A percentile compares a stretch with the other conserved stretches of the same genome.
Conservation (phyloP, 1,284 basidiomycete species). For the Ustilago sp. region DNA sequence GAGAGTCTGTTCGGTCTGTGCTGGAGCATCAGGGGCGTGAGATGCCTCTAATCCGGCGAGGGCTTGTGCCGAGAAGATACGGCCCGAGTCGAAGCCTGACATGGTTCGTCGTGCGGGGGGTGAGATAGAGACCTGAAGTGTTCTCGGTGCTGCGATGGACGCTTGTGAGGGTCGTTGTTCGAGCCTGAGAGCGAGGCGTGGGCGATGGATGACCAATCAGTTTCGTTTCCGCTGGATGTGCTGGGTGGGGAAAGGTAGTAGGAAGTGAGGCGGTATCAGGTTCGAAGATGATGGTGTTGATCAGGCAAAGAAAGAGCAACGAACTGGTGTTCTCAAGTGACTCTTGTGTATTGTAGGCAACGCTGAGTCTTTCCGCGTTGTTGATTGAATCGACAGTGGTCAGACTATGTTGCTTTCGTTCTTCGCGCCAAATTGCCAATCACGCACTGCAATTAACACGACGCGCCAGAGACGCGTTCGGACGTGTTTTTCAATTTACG, state of each 20-base stretch:
- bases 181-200: no score
- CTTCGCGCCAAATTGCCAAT: not conserved
- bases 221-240: not conserved
- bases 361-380: no score
- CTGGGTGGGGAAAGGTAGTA: not conserved
- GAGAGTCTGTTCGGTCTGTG: slow-evolving; percentile 64
- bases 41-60: slow-evolving; percentile 59
- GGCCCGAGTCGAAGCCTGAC: slow-evolving; percentile 69
- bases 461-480: slow-evolving; percentile 30
- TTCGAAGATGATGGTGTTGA: not conserved
- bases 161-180: not conserved
- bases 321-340: no score
- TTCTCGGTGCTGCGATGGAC: not conserved
- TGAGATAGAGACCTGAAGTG: not conserved
- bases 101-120: slow-evolving; percentile 35
- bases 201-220: not conserved
- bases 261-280: not conserved
- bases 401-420: not conserved
- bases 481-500: slow-evolving; percentile 31
- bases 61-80: slow-evolving; percentile 65
- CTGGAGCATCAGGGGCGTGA: slow-evolving; percentile 66
- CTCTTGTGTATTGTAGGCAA: no score
- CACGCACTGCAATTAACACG: slow-evolving; percentile 41
- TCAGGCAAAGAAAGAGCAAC: not conserved
- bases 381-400: not conserved